Percentiles rank a stretch among this genome's conserved stretches.
Conservation (phyloP, 1,139 yeast species). For the Candida tunisiensis region DNA sequence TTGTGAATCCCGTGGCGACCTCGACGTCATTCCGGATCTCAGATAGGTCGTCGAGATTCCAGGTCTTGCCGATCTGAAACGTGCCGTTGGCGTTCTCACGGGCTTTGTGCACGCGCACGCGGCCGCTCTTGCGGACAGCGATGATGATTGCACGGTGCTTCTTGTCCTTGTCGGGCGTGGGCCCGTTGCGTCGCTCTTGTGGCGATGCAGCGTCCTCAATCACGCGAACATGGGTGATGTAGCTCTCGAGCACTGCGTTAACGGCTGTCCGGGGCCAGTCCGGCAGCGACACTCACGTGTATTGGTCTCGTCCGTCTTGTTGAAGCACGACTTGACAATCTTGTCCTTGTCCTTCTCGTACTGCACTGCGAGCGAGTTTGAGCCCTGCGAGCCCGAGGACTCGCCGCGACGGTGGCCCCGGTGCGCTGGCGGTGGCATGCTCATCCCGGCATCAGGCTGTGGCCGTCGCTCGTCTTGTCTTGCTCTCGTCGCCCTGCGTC, state of each 20-base stretch:
- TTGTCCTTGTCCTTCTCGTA: slow-evolving; percentile 32
- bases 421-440: slow-evolving; percentile 1
- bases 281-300: slow-evolving; percentile 19
- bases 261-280: slow-evolving; percentile 1
- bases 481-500: too few relatives aligned
- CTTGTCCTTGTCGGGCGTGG: slow-evolving; percentile 10
- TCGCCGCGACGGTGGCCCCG: too few relatives aligned
- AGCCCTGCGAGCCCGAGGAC: too few relatives aligned
- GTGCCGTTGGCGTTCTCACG: slow-evolving; percentile 58
- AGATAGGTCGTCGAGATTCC: slow-evolving; percentile 68
- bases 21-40: slow-evolving; percentile 37
- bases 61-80: slow-evolving; percentile 84
- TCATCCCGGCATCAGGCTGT: slow-evolving; percentile 2
- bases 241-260: slow-evolving; percentile 21
- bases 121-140: slow-evolving; percentile 37
- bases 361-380: slow-evolving; percentile 33
- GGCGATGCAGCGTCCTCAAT: slow-evolving; percentile 13
- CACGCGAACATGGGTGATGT: slow-evolving; percentile 44
- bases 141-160: slow-evolving; percentile 23
- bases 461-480: too few relatives aligned
- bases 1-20: slow-evolving; percentile 25
- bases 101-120: slow-evolving; percentile 71
- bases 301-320: slow-evolving; percentile 17
- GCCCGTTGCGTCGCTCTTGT: slow-evolving; percentile 12
- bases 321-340: slow-evolving; percentile 28